phyloP scores from a whole-genome alignment of 129 eudicot species.

The Ambrosia trifida region DNA sequence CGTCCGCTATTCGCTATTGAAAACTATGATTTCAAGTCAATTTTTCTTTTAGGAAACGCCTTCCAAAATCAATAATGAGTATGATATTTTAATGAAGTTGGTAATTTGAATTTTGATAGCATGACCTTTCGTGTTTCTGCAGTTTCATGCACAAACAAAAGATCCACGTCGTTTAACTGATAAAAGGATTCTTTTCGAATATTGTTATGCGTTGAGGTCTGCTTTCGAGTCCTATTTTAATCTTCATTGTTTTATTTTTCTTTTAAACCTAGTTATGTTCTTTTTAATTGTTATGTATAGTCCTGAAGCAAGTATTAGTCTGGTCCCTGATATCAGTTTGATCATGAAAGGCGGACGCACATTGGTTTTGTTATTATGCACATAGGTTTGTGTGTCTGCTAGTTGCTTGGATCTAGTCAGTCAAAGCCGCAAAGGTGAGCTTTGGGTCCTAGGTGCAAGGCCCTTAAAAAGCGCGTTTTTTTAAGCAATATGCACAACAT shows the following conservation, averaged over 20 bases:
- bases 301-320: conserved; percentile 54
- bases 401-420: no score
- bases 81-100: neutral
- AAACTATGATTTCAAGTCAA: no score
- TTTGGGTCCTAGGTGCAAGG: no score
- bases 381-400: no score
- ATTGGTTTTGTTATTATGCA: no score
- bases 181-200: conserved; percentile 75
- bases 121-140: conserved; percentile 19
- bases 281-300: conserved; percentile 38
- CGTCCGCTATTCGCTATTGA: no score
- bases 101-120: conserved; percentile 15
- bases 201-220: conserved; percentile 85
- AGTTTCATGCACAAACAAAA: conserved; percentile 68
- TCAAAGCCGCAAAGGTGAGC: no score
- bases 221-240: conserved; percentile 9
- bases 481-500: no score
- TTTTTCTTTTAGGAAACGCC: no score
- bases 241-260: conserved; percentile 19
- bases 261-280: conserved; percentile 1
- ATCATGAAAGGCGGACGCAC: conserved; percentile 66
- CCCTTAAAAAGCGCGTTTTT: no score
- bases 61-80: no score
- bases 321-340: conserved; percentile 55
- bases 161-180: conserved; percentile 62